Percentiles rank a stretch among this genome's conserved stretches.
These are phyloP conservation scores for Penicillium sp. DNA, from an alignment of 2,329 filamentous ascomycete genomes.

Conservation along the genomic window DNA sequence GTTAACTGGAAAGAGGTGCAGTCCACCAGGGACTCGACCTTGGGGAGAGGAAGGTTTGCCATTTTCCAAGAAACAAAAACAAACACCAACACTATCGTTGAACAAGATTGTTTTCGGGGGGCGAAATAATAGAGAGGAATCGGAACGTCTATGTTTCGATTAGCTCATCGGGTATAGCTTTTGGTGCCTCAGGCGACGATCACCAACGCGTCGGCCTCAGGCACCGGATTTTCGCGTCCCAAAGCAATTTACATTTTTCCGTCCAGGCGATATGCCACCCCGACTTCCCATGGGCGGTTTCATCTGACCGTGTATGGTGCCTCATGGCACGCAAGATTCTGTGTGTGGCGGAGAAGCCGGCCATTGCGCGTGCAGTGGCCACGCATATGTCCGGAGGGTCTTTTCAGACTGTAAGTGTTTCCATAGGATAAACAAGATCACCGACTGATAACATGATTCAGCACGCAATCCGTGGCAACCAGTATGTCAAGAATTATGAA, in stretches of 20 bases:
- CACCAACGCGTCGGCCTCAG: background rate
- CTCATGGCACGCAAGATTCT: slow-evolving; percentile 59
- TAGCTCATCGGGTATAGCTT: slow-evolving; percentile 18
- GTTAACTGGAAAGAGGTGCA: slow-evolving; percentile 74
- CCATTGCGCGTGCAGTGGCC: slow-evolving; percentile 92
- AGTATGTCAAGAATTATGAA: slow-evolving; percentile 89
- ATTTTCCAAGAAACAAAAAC: slow-evolving; percentile 36
- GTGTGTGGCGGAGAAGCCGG: slow-evolving; percentile 84
- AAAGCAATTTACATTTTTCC: slow-evolving; percentile 14
- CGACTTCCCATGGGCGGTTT: slow-evolving; percentile 7
- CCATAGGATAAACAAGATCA: background rate
- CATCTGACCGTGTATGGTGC: slow-evolving; percentile 8
- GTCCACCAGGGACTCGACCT: slow-evolving; percentile 68
- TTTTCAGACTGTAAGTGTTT: slow-evolving; percentile 63
- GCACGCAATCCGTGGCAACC: slow-evolving; percentile 65
- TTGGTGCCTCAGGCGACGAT: slow-evolving; percentile 14
- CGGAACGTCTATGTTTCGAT: slow-evolving; percentile 17
- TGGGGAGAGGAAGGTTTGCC: slow-evolving; percentile 61
- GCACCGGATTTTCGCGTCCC: slow-evolving; percentile 10
- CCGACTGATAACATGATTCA: slow-evolving; percentile 41
- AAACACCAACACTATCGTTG: background rate
- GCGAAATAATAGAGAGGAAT: slow-evolving; percentile 7
- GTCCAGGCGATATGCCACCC: slow-evolving; percentile 6
- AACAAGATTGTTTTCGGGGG: background rate
- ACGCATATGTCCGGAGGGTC: slow-evolving; percentile 79